phyloP scores from a whole-genome alignment of 2,329 filamentous ascomycete species.

The Aspergillus brunneoviolaceus region DNA sequence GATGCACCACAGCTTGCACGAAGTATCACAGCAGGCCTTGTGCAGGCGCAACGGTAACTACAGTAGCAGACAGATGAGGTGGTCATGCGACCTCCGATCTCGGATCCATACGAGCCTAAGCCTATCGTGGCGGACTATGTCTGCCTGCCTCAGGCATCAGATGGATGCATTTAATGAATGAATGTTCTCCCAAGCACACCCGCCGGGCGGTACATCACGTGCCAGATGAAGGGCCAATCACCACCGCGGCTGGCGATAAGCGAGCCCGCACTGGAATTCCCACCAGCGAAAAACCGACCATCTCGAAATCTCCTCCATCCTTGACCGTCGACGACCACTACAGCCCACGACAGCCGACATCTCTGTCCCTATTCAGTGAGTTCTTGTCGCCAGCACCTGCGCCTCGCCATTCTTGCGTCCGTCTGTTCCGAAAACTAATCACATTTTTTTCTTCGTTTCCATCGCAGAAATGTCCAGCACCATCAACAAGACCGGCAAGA shows the following conservation, averaged over 20 bases:
- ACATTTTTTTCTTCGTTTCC: constrained; percentile 15
- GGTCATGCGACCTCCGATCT: not conserved
- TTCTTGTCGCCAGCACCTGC: constrained; percentile 10
- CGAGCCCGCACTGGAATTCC: constrained; percentile 40
- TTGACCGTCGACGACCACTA: constrained; percentile 34
- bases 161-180: too few relatives aligned
- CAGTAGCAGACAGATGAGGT: not conserved
- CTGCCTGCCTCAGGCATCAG: not conserved
- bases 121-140: not conserved
- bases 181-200: too few relatives aligned
- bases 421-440: constrained; percentile 4
- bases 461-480: constrained; percentile 64
- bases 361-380: constrained; percentile 37
- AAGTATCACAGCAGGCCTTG: too few relatives aligned
- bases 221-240: constrained; percentile 28
- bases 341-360: constrained; percentile 41
- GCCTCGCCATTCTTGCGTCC: not conserved
- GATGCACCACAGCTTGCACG: too few relatives aligned
- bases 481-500: constrained; percentile 63
- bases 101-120: not conserved
- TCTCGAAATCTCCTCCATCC: constrained; percentile 26
- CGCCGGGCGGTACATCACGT: constrained; percentile 8
- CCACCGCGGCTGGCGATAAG: constrained; percentile 26
- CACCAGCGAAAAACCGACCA: constrained; percentile 28
- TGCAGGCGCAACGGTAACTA: not conserved